Percentiles rank a stretch among this genome's conserved stretches.
phyloP scores from a whole-genome alignment of 2,329 filamentous ascomycete genomes.

The Hypomyces perniciosus region DNA sequence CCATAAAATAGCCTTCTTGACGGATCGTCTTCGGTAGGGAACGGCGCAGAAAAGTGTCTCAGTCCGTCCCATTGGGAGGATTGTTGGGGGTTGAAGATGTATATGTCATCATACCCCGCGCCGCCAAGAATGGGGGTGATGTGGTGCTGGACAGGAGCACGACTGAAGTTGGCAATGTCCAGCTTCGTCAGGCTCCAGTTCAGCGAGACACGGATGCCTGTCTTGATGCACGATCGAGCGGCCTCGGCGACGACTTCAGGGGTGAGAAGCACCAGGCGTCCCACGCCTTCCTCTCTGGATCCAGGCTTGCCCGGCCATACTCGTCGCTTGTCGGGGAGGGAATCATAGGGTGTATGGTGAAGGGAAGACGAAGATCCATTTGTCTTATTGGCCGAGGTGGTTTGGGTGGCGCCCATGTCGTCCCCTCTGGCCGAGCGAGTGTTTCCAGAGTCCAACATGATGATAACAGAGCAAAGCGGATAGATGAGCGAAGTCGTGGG shows the following conservation, averaged over 20 bases:
- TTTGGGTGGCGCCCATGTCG: background rate
- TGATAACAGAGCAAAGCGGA: too few relatives aligned
- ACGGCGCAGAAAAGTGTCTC: constrained; percentile 41
- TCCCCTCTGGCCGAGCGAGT: background rate
- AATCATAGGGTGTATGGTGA: constrained; percentile 22
- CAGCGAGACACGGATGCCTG: constrained; percentile 45
- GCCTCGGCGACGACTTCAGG: constrained; percentile 46
- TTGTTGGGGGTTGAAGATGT: constrained; percentile 45
- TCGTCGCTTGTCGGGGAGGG: constrained; percentile 41
- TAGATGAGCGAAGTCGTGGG: too few relatives aligned
- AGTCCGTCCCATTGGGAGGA: constrained; percentile 48
- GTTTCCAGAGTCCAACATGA: too few relatives aligned
- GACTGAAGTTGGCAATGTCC: constrained; percentile 47
- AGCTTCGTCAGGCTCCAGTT: constrained; percentile 52
- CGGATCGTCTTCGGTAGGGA: constrained; percentile 26
- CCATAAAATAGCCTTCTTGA: constrained; percentile 41
- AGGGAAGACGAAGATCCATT: background rate
- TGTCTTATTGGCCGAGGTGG: background rate
- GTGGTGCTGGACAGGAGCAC: constrained; percentile 44
- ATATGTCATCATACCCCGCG: constrained; percentile 44
- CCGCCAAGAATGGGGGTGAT: constrained; percentile 43
- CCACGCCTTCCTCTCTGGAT: constrained; percentile 46
- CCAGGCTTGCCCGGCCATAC: constrained; percentile 42
- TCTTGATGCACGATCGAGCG: constrained; percentile 40
- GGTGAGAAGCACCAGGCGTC: constrained; percentile 45